Percentiles rank a stretch among this genome's conserved stretches.
phyloP scores from a whole-genome alignment of 2,329 filamentous ascomycete species.

The Alternaria incomplexa region DNA sequence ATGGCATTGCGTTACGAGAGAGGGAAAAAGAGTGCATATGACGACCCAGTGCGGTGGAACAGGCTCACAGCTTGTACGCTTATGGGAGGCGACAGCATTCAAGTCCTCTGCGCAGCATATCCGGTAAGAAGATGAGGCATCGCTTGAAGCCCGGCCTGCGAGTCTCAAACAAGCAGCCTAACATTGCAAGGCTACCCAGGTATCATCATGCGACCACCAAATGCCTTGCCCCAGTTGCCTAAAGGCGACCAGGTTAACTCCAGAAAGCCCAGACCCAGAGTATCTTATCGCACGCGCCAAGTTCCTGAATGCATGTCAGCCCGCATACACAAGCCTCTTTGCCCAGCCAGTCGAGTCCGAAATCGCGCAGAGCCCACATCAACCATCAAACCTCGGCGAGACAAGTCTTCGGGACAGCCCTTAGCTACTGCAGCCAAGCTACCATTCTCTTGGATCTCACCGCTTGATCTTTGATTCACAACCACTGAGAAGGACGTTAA shows the following conservation, averaged over 20 bases:
- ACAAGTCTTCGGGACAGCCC: not conserved
- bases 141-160: not conserved
- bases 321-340: conserved; percentile 20
- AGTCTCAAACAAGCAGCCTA: not conserved
- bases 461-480: conserved; percentile 1
- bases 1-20: not conserved
- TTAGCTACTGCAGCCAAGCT: not conserved
- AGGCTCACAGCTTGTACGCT: not conserved
- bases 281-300: not conserved
- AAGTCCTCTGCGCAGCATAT: not conserved
- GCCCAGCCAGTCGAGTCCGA: conserved; percentile 27
- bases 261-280: not conserved
- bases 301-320: conserved; percentile 24
- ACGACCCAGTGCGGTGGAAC: not conserved
- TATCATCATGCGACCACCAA: not conserved
- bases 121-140: not conserved
- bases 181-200: not conserved
- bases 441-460: conserved; percentile 3
- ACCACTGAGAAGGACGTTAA: conserved; percentile 16
- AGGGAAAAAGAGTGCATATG: not conserved
- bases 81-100: not conserved
- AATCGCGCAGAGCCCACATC: conserved; percentile 1
- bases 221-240: not conserved
- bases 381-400: not conserved
- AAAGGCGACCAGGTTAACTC: not conserved